These are phyloP conservation scores for Fraxinus sp. DNA, from an alignment of 305 asterid genomes.

Conservation along the genomic window DNA sequence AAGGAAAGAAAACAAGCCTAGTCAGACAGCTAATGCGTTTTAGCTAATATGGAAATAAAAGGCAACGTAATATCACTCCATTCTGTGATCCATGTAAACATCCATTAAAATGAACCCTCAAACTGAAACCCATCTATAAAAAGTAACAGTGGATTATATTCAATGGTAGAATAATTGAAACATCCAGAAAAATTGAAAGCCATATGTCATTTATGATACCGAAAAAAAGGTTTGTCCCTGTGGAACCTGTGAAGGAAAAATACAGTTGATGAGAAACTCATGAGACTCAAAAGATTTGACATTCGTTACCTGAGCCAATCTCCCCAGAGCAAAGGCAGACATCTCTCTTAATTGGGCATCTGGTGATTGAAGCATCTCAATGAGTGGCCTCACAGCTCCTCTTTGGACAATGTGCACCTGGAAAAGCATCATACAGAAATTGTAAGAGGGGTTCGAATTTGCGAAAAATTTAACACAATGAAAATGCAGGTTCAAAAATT, in stretches of 20 bases:
- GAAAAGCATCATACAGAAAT: constrained; percentile 25
- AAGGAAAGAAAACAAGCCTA: background rate
- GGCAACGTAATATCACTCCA: background rate
- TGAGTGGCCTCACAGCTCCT: constrained; percentile 93
- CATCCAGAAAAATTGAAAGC: background rate
- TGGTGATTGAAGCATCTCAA: constrained; percentile 89
- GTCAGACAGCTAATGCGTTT: background rate
- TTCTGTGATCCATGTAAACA: background rate
- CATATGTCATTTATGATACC: background rate
- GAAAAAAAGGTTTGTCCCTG: background rate
- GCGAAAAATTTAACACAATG: background rate
- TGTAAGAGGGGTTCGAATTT: background rate
- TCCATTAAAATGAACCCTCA: background rate
- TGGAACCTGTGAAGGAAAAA: background rate
- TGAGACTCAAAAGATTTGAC: background rate
- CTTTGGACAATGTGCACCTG: constrained; percentile 98
- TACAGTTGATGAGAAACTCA: background rate
- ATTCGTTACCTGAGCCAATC: constrained; percentile 88
- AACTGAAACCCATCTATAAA: background rate
- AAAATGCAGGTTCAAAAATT: background rate
- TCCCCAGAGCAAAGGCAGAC: constrained; percentile 94
- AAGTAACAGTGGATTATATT: background rate
- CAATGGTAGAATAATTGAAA: background rate
- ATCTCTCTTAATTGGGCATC: constrained; percentile 95
- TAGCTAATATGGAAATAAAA: background rate